Evolutionary conservation across 1,284 basidiomycete genomes (phyloP), one percentile per base, ranked within the genome.

Genomic region (Cystobasidium sp.): DNA sequence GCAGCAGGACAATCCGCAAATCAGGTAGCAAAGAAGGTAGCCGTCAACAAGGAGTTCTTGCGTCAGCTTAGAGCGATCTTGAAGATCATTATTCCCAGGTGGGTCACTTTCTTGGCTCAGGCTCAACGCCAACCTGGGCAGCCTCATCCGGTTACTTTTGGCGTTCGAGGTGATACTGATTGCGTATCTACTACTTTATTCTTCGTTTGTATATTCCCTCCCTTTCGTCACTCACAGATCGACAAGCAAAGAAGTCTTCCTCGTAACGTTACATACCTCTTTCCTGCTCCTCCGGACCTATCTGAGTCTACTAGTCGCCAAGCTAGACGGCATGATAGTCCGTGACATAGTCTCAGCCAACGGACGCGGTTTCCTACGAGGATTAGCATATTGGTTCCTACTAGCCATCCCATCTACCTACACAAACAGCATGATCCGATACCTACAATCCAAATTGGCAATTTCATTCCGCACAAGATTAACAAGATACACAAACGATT

Each of bases 381-480:
- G 94, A 0, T 84, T 98, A 0, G 91, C 86, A 0, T 85, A 93
- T 75, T 98, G 95, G 95, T 97, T 96, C 80, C 84, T 89, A 6
- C 86, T 99, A 7, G 93, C 94, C 0, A 86, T 98, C 37, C 95
- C 96, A 0, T 94, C 92, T 80, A 95, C 93, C 20, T 96, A 95
- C 81, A 98, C 95, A 0, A 98, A 99, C 81, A 90, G 93, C 0
- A 95, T 98, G 93, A 77, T 77, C 66, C 51, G 71, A 58, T 92
- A 93, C 82, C 85, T 98, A 0, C 94, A 98, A 83, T 88, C 90
- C n/a, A 93, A 92, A 78, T 87, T 99, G 1, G 89, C 94, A 0
- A 86, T 97, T 14, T 87, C 89, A 6, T 88, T 97, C 80, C 87
- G 94, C 56, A 94, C 93, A 0, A 89, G 92, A 9, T 85, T 99